Conservation (phyloP, 352 stramenopile species). For the Phytophthora lateralis region DNA sequence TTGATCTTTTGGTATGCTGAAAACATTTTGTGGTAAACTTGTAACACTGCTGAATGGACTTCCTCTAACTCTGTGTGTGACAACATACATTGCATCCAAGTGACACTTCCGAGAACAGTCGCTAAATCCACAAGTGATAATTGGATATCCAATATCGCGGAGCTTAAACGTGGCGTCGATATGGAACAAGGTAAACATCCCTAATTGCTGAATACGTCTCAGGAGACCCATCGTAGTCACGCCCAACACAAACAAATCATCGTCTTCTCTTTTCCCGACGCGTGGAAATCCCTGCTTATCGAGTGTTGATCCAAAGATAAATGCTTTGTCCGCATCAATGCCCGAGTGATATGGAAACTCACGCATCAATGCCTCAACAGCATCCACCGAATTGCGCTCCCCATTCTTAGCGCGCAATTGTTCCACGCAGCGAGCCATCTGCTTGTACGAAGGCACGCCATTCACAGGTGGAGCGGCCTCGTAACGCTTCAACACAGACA, state of each 20-base stretch:
- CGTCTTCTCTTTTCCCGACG: not conserved
- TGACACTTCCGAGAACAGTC: slow-evolving; percentile 1
- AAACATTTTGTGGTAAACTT: not conserved
- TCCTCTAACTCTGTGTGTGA: not conserved
- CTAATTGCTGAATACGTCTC: not conserved
- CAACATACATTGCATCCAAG: slow-evolving; percentile 5
- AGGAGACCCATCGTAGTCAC: not conserved
- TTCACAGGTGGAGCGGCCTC: not conserved
- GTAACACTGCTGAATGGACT: too few species aligned
- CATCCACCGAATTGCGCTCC: slow-evolving; percentile 1
- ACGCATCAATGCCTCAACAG: not conserved
- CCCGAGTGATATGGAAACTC: not conserved
- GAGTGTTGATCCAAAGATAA: not conserved
- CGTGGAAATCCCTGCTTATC: not conserved
- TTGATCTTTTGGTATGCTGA: not conserved
- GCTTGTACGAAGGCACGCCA: not conserved
- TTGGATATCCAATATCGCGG: slow-evolving; percentile 6
- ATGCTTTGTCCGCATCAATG: slow-evolving; percentile 2
- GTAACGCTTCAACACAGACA: not conserved
- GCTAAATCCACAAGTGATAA: slow-evolving; percentile 14
- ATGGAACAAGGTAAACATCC: slow-evolving; percentile 1
- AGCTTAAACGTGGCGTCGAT: slow-evolving; percentile 15
- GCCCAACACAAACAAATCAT: not conserved
- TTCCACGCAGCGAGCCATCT: not conserved
- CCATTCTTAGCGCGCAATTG: not conserved